phyloP scores from a whole-genome alignment of 1,284 basidiomycete species.

The Kalmanozyma brasiliensis region DNA sequence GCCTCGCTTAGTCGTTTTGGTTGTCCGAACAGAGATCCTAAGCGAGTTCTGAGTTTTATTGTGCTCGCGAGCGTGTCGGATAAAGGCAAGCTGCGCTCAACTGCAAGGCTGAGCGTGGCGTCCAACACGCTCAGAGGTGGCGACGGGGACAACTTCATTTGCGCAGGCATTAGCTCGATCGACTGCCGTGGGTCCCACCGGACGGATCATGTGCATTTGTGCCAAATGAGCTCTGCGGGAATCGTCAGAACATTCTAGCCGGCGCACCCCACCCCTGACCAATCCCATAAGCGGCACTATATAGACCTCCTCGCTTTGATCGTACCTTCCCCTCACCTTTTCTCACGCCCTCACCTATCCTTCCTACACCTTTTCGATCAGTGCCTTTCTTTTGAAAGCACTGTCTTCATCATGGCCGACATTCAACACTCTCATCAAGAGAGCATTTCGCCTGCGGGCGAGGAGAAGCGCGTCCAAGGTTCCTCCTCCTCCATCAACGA shows the following conservation, averaged over 20 bases:
- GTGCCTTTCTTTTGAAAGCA: neutral
- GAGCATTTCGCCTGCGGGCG: slow-evolving; percentile 18
- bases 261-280: too few relatives aligned
- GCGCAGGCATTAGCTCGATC: too few relatives aligned
- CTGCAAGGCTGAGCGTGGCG: too few relatives aligned
- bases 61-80: neutral
- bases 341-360: neutral
- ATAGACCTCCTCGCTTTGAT: too few relatives aligned
- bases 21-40: slow-evolving; percentile 3
- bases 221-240: too few relatives aligned
- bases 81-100: neutral
- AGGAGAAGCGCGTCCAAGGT: slow-evolving; percentile 18
- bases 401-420: too few relatives aligned
- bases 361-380: neutral
- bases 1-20: slow-evolving; percentile 12
- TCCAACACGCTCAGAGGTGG: too few relatives aligned
- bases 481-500: slow-evolving; percentile 8
- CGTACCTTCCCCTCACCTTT: neutral
- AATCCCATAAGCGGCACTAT: too few relatives aligned
- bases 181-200: too few relatives aligned
- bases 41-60: slow-evolving; percentile 16
- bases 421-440: slow-evolving; percentile 9
- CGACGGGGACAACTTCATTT: too few relatives aligned
- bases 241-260: too few relatives aligned
- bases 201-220: too few relatives aligned